Evolutionary conservation across 192 early-diverging fungal genomes (phyloP).

Genomic region (Powellomyces hirtus): DNA sequence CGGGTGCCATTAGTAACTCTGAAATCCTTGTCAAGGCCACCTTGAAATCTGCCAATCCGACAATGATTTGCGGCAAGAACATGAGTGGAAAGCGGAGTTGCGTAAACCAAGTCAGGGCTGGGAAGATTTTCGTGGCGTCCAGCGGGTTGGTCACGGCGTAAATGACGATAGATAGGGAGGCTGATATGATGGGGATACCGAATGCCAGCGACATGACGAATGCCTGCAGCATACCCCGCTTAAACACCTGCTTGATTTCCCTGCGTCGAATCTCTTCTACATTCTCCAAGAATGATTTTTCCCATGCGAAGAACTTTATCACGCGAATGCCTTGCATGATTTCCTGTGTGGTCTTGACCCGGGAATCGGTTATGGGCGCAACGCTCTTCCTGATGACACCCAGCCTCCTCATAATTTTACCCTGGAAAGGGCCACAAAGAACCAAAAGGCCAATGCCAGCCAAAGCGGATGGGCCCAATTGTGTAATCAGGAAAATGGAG

Average conservation of each 20-base stretch:
- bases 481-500: conserved; percentile 37
- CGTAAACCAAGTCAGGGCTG: conserved; percentile 47
- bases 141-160: conserved; percentile 38
- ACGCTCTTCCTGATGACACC: conserved; percentile 38
- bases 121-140: conserved; percentile 41
- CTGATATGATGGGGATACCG: conserved; percentile 42
- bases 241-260: conserved; percentile 42
- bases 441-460: conserved; percentile 50
- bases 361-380: conserved; percentile 66
- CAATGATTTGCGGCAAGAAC: conserved; percentile 52
- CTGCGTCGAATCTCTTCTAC: conserved; percentile 52
- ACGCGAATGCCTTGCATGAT: conserved; percentile 69
- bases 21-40: conserved; percentile 50
- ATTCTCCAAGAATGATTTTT: conserved; percentile 59
- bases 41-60: conserved; percentile 46
- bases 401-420: conserved; percentile 36
- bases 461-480: conserved; percentile 44
- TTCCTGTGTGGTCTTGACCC: conserved; percentile 71
- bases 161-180: conserved; percentile 42
- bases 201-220: conserved; percentile 51
- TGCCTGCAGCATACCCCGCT: conserved; percentile 30
- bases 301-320: conserved; percentile 77
- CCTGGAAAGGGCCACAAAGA: conserved; percentile 41
- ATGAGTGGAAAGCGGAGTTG: conserved; percentile 51
- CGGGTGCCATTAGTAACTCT: conserved; percentile 55